Conservation (phyloP, 73 alveolate species). For the Breviolum minutum region DNA sequence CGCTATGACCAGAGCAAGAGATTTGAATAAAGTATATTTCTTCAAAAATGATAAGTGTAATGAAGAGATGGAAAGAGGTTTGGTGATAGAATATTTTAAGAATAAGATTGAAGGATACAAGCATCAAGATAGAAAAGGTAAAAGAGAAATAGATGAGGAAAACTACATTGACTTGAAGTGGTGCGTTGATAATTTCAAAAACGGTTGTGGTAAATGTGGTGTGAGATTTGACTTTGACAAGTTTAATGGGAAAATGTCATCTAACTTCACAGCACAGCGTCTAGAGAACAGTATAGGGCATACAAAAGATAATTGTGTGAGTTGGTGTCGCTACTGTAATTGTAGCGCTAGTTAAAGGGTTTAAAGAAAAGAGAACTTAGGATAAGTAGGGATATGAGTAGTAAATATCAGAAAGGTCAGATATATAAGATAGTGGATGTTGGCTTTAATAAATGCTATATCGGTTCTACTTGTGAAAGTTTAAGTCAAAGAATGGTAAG, state of each 20-base stretch:
- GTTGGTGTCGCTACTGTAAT: background rate
- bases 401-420: too few relatives aligned
- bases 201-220: background rate
- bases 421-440: too few relatives aligned
- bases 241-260: background rate
- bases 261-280: background rate
- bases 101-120: background rate
- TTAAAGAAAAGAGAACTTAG: too few relatives aligned
- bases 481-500: too few relatives aligned
- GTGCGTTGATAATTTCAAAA: background rate
- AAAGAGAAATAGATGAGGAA: background rate
- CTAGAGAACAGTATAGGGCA: background rate
- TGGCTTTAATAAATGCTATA: too few relatives aligned
- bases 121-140: background rate
- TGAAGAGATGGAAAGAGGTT: background rate
- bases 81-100: background rate
- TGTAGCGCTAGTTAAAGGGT: background rate
- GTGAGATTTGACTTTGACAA: background rate
- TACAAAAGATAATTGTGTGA: background rate
- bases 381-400: too few relatives aligned
- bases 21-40: background rate
- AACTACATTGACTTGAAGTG: background rate
- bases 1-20: background rate
- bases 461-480: too few relatives aligned
- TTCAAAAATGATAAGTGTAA: background rate